Conservation (phyloP, 495 filamentous ascomycete species). For the Penicillium longicatenatum region DNA sequence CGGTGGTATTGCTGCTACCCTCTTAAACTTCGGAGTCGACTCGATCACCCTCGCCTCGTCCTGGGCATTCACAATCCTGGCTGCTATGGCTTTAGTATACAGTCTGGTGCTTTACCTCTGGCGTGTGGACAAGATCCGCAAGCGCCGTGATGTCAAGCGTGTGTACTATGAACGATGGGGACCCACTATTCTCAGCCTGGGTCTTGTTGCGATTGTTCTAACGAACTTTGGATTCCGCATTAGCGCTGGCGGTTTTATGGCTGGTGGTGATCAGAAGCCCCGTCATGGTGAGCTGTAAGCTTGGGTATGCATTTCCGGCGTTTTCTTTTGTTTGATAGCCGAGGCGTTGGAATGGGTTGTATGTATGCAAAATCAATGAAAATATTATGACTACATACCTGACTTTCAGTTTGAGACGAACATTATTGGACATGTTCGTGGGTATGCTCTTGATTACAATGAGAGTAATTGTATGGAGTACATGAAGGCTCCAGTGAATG, state of each 20-base stretch:
- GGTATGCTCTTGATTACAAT: too few species aligned
- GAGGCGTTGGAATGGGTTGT: background rate
- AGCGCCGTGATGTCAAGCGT: slow-evolving; percentile 70
- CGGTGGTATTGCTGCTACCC: slow-evolving; percentile 83
- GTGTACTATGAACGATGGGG: slow-evolving; percentile 87
- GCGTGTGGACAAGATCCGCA: slow-evolving; percentile 79
- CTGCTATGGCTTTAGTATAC: slow-evolving; percentile 73
- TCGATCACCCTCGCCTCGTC: slow-evolving; percentile 63
- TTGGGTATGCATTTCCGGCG: background rate
- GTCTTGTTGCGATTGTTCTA: slow-evolving; percentile 69
- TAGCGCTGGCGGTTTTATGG: slow-evolving; percentile 37
- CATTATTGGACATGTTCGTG: too few species aligned
- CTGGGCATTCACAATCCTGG: slow-evolving; percentile 79
- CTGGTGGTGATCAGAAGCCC: slow-evolving; percentile 14
- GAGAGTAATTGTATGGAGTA: too few species aligned
- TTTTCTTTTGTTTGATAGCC: background rate
- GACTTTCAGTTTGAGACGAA: too few species aligned
- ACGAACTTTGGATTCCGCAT: slow-evolving; percentile 68
- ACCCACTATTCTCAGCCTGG: slow-evolving; percentile 74
- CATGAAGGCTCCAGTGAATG: too few species aligned
- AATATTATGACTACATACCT: background rate
- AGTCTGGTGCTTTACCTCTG: slow-evolving; percentile 81
- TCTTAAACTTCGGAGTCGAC: slow-evolving; percentile 82
- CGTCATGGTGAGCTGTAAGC: slow-evolving; percentile 23
- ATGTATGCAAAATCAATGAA: background rate